Evolutionary conservation across 768 basidiomycete species (phyloP).

Genomic region (Trametes villosa): DNA sequence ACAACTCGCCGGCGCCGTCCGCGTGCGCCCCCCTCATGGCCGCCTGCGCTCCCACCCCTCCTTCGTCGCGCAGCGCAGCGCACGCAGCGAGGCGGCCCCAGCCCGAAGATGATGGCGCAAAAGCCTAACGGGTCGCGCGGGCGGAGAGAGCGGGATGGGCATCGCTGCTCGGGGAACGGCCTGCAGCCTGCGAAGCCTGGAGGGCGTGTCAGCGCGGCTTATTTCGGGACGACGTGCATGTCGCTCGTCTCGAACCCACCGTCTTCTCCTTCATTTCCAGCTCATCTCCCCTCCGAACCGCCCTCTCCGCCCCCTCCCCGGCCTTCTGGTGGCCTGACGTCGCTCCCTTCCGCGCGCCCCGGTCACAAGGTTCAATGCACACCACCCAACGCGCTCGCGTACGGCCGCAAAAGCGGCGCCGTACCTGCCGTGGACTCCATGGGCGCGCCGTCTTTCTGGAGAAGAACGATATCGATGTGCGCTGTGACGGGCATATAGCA

Average conservation of each 20-base stretch:
- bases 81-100: background rate
- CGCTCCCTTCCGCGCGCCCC: background rate
- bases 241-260: constrained; percentile 14
- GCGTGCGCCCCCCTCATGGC: constrained; percentile 6
- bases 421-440: background rate
- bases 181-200: background rate
- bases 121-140: background rate
- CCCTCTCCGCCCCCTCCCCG: constrained; percentile 11
- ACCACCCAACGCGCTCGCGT: constrained; percentile 1
- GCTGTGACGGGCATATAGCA: background rate
- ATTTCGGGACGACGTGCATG: constrained; percentile 6
- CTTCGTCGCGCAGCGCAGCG: constrained; percentile 1
- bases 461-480: background rate
- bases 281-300: constrained; percentile 8
- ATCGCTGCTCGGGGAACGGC: background rate
- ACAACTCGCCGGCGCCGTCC: background rate
- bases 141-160: constrained; percentile 1
- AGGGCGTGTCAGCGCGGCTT: constrained; percentile 3
- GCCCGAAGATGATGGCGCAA: background rate
- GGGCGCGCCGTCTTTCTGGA: background rate
- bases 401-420: background rate
- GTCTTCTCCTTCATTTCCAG: background rate
- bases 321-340: constrained; percentile 9
- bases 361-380: constrained; percentile 12
- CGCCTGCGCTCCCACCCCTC: background rate